A percentile compares a stretch with the other conserved stretches of the same genome.
phyloP scores from a whole-genome alignment of 176 grass and related monocot genomes.

The Secale cereale region DNA sequence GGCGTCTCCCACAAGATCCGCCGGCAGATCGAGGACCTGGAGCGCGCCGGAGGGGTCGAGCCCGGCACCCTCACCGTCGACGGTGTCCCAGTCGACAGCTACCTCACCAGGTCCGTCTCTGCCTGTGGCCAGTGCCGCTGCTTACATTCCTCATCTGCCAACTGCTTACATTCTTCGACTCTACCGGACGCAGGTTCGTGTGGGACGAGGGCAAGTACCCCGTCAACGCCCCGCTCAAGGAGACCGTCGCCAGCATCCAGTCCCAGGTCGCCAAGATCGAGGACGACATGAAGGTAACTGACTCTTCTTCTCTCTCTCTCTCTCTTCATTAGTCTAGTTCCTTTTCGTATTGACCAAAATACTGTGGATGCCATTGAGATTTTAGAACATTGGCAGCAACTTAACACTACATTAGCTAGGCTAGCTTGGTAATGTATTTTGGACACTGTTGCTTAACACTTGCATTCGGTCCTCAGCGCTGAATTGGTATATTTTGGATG shows the following conservation, averaged over 20 bases:
- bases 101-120: slow-evolving; percentile 61
- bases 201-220: slow-evolving; percentile 98
- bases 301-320: neutral
- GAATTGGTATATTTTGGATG: neutral
- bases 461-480: neutral
- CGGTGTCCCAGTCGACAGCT: slow-evolving; percentile 89
- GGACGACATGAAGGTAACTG: slow-evolving; percentile 88
- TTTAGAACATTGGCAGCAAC: neutral
- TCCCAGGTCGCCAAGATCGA: slow-evolving; percentile 88
- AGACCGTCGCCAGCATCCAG: slow-evolving; percentile 76
- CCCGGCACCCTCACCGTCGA: slow-evolving; percentile 73
- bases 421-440: neutral
- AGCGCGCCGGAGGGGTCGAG: slow-evolving; percentile 59
- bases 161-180: too few relatives aligned
- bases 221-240: slow-evolving; percentile 59
- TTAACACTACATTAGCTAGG: neutral
- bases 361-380: neutral
- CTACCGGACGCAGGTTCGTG: slow-evolving; percentile 47
- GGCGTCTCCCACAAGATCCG: slow-evolving; percentile 95
- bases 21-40: slow-evolving; percentile 91
- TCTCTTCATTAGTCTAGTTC: neutral
- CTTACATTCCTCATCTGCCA: neutral
- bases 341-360: neutral
- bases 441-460: neutral
- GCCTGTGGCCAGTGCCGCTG: neutral